phyloP scores from a whole-genome alignment of 169 alveolate genomes.

The Plasmodium billcollinsi region DNA sequence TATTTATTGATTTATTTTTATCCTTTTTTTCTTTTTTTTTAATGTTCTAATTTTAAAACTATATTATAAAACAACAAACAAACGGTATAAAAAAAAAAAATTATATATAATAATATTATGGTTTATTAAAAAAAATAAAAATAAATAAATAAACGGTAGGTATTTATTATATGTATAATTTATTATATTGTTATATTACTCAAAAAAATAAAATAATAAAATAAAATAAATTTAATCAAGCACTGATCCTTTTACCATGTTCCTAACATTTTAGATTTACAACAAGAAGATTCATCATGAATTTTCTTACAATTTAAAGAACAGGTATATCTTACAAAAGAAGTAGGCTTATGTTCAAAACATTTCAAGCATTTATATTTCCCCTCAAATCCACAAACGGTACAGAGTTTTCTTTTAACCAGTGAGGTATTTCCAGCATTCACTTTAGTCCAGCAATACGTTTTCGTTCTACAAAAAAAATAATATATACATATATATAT shows the following conservation, averaged over 20 bases:
- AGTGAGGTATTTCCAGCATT: slow-evolving; percentile 79
- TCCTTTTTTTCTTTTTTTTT: too few species aligned
- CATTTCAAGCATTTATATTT: slow-evolving; percentile 85
- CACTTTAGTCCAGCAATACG: slow-evolving; percentile 84
- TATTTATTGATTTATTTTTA: too few species aligned
- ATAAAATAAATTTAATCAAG: slow-evolving; percentile 2
- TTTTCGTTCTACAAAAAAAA: slow-evolving; percentile 71
- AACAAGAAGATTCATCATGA: slow-evolving; percentile 85
- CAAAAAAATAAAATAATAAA: neutral
- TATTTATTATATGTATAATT: too few species aligned
- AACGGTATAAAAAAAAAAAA: too few species aligned
- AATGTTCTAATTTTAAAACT: too few species aligned
- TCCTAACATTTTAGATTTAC: slow-evolving; percentile 78
- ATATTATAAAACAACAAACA: too few species aligned
- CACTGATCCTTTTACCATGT: slow-evolving; percentile 31
- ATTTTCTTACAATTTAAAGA: slow-evolving; percentile 82
- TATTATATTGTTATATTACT: too few species aligned
- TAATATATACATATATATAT: neutral
- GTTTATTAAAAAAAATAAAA: too few species aligned
- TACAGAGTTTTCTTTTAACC: slow-evolving; percentile 82
- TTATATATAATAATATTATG: too few species aligned
- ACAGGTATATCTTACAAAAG: slow-evolving; percentile 81
- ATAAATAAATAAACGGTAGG: too few species aligned
- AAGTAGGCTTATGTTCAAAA: slow-evolving; percentile 78
- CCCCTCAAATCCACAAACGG: slow-evolving; percentile 85